Conservation (phyloP, 2,329 filamentous ascomycete species). For the Ophiostoma ips region DNA sequence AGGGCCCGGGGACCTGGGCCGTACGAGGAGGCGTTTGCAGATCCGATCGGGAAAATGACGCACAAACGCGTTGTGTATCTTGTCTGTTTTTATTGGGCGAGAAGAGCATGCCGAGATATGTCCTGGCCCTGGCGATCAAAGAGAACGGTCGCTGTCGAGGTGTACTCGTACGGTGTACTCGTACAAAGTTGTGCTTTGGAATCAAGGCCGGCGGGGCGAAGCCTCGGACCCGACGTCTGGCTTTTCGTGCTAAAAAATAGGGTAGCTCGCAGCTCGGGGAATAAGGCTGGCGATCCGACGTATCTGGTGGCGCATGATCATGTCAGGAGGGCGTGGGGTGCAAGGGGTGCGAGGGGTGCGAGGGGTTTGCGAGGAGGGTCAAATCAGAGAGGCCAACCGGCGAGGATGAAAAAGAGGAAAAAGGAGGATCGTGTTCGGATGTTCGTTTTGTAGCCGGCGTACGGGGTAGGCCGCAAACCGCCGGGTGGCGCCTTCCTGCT, state of each 20-base stretch:
- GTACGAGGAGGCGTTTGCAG: background rate
- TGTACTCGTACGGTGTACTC: background rate
- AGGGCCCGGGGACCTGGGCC: background rate
- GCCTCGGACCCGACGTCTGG: too few species aligned
- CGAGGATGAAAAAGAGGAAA: too few species aligned
- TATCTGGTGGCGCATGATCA: background rate
- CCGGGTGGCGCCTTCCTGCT: too few species aligned
- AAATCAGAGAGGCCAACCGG: too few species aligned
- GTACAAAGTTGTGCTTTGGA: background rate
- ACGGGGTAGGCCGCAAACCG: too few species aligned
- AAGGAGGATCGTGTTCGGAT: too few species aligned
- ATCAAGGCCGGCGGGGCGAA: background rate
- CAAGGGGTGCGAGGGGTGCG: too few species aligned
- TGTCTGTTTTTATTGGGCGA: too few species aligned
- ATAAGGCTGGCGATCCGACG: background rate
- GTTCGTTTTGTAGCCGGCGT: too few species aligned
- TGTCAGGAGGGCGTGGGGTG: background rate
- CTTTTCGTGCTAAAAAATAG: background rate
- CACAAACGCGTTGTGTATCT: too few species aligned
- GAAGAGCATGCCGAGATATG: background rate
- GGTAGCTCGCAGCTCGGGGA: background rate
- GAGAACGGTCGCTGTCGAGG: background rate
- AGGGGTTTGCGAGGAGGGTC: too few species aligned
- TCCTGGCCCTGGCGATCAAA: background rate
- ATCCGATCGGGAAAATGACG: too few species aligned